Evolutionary conservation across 352 stramenopile genomes (phyloP).

Genomic region (Phytopythium montanum): DNA sequence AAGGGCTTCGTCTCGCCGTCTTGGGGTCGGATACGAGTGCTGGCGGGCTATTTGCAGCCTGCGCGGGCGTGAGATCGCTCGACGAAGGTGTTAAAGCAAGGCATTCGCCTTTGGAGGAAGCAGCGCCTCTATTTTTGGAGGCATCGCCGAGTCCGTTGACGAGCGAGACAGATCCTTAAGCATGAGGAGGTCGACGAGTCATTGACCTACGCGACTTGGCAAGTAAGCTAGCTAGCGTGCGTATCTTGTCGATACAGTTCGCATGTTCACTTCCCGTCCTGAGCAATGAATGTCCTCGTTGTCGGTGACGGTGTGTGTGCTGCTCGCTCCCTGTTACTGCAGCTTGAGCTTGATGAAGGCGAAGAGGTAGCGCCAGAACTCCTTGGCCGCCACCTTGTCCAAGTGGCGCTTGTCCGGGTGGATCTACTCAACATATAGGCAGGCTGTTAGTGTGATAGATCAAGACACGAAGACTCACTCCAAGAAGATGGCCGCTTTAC

Average conservation of each 20-base stretch:
- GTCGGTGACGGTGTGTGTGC: background rate
- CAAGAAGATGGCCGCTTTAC: too few relatives aligned
- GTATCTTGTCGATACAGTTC: too few relatives aligned
- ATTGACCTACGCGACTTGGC: background rate
- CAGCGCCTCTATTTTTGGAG: background rate
- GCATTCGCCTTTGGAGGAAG: background rate
- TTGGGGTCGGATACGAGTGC: background rate
- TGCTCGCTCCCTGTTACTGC: conserved; percentile 51
- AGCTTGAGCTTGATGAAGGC: conserved; percentile 80
- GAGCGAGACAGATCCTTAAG: background rate
- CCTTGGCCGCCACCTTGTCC: conserved; percentile 86
- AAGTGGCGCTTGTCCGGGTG: conserved; percentile 90
- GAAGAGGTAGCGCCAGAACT: conserved; percentile 91
- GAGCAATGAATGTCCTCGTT: background rate
- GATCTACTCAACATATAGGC: too few relatives aligned
- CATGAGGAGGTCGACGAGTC: too few relatives aligned
- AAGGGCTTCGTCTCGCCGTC: background rate
- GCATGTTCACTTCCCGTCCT: background rate
- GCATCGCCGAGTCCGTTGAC: background rate
- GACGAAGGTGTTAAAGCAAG: background rate
- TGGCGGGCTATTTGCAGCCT: background rate
- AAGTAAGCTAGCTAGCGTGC: background rate
- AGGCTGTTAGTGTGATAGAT: too few relatives aligned
- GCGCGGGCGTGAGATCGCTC: background rate
- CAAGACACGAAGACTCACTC: too few relatives aligned